Percentiles rank a stretch among this genome's conserved stretches.
These are phyloP conservation scores for Lagenidium giganteum DNA, from an alignment of 352 stramenopile species.

Conservation along the genomic window DNA sequence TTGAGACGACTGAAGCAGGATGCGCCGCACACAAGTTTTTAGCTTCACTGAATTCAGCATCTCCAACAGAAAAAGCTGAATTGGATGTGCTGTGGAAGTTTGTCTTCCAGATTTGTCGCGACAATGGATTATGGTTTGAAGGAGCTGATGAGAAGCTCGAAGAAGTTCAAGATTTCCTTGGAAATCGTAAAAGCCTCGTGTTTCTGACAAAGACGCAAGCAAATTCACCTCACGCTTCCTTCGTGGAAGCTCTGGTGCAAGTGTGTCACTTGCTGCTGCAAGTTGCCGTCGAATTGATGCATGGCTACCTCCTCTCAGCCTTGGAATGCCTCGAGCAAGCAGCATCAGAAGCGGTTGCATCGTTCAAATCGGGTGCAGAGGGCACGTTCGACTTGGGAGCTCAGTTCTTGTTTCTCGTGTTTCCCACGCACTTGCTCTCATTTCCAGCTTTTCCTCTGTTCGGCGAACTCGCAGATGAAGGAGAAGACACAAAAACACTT, in stretches of 20 bases:
- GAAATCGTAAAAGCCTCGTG: slow-evolving; percentile 6
- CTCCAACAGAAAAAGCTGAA: no score
- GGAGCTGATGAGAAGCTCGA: slow-evolving; percentile 10
- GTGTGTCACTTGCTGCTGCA: slow-evolving; percentile 32
- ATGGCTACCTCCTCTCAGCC: slow-evolving; percentile 43
- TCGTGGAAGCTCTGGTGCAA: slow-evolving; percentile 4
- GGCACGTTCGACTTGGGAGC: slow-evolving; percentile 19
- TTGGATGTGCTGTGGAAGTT: no score
- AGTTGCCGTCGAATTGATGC: slow-evolving; percentile 44
- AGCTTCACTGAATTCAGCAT: no score
- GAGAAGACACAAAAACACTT: slow-evolving; percentile 27
- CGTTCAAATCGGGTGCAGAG: no score
- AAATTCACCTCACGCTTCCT: not conserved
- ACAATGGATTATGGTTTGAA: slow-evolving; percentile 37
- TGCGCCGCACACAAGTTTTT: no score
- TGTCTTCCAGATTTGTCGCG: slow-evolving; percentile 23
- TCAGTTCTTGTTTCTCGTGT: slow-evolving; percentile 25
- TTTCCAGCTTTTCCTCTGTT: no score
- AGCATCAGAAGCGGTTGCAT: no score
- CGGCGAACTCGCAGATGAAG: slow-evolving; percentile 47
- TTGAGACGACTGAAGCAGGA: no score
- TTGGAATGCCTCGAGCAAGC: slow-evolving; percentile 50
- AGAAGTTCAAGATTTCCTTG: slow-evolving; percentile 35
- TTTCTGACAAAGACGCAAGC: no score
- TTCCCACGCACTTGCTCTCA: no score